Evolutionary conservation across 441 rosid genomes (phyloP), one percentile per base, ranked within the genome.

Genomic region (Biscutella laevigata): DNA sequence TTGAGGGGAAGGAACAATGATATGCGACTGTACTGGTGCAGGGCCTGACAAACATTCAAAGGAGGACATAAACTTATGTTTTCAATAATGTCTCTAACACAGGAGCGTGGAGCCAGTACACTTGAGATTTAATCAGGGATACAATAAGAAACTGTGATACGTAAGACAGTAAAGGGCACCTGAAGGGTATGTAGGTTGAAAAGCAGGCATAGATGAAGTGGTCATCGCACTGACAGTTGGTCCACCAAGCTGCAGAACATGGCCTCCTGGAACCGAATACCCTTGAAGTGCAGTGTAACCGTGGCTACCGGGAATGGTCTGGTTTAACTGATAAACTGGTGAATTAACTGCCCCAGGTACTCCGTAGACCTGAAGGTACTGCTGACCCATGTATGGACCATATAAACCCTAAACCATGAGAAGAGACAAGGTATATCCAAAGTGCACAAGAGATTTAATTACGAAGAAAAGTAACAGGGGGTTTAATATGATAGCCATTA

Each of bases 181-280:
- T 15, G 86, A 54, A 52, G 85, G 88, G 75, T 88, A 91, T 12
- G 95, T 81, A 56, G 82, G 56, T 69, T 82, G 96, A 66, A 74
- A 77, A 8, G 94, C 37, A 20, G 95, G 70, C 74, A 81, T 60
- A 45, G 94, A 67, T 6, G 96, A 82, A 64, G 82, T 77, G 7
- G 95, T 71, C 24, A 80, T 57, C 9, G 82, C 81, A 71, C 71
- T 74, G 25, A 72, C 77, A 61, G 71, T 71, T 4, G 83, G 82
- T 43, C 88, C 95, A 59, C 87, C 72, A 64, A 79, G 75, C 61
- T 81, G 96, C 67, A 88, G 59, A 50, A 88, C 59, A 66, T 83
- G 98, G 76, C 80, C 87, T 51, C 87, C 82, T 26, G 98, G 94
- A 72, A 86, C 32, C n/a, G 90, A 67, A 68, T 80, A 92, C 28